Percentiles rank a stretch among this genome's conserved stretches.
Evolutionary conservation across 768 basidiomycete genomes (phyloP).

Genomic region (Pisolithus marmoratus): DNA sequence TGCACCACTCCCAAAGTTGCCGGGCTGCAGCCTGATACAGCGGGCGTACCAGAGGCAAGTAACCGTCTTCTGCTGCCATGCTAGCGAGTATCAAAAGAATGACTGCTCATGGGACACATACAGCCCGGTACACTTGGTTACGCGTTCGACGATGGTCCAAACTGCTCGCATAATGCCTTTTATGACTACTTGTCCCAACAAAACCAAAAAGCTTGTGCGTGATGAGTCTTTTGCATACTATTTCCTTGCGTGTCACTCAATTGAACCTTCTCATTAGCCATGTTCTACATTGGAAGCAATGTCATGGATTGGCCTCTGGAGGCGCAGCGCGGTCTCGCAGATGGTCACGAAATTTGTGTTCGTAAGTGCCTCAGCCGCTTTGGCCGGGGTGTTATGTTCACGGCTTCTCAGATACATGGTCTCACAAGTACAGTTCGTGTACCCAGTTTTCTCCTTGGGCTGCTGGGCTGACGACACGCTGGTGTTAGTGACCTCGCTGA

Average conservation of each 20-base stretch:
- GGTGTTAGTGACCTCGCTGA: slow-evolving; percentile 47
- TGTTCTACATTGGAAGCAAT: slow-evolving; percentile 61
- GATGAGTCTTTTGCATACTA: background rate
- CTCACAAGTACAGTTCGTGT: slow-evolving; percentile 41
- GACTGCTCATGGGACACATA: background rate
- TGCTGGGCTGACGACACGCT: background rate
- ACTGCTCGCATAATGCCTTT: slow-evolving; percentile 59
- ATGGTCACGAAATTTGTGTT: slow-evolving; percentile 58
- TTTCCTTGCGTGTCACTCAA: background rate
- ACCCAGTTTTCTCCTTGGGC: background rate
- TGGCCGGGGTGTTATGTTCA: too few relatives aligned
- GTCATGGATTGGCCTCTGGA: slow-evolving; percentile 52
- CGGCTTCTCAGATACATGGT: slow-evolving; percentile 25
- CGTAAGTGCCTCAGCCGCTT: slow-evolving; percentile 36
- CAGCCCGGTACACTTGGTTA: slow-evolving; percentile 56
- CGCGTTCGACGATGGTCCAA: slow-evolving; percentile 62
- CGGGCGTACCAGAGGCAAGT: slow-evolving; percentile 42
- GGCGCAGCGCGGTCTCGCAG: slow-evolving; percentile 45
- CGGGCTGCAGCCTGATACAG: slow-evolving; percentile 40
- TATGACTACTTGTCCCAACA: slow-evolving; percentile 48
- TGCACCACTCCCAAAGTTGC: slow-evolving; percentile 44
- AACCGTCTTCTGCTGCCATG: background rate
- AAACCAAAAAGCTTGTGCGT: slow-evolving; percentile 58
- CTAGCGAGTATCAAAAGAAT: background rate
- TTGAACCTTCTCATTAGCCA: slow-evolving; percentile 30